A percentile compares a stretch with the other conserved stretches of the same genome.
Conservation (phyloP, 371 early-diverging fungal species). For the Circinella umbellata region DNA sequence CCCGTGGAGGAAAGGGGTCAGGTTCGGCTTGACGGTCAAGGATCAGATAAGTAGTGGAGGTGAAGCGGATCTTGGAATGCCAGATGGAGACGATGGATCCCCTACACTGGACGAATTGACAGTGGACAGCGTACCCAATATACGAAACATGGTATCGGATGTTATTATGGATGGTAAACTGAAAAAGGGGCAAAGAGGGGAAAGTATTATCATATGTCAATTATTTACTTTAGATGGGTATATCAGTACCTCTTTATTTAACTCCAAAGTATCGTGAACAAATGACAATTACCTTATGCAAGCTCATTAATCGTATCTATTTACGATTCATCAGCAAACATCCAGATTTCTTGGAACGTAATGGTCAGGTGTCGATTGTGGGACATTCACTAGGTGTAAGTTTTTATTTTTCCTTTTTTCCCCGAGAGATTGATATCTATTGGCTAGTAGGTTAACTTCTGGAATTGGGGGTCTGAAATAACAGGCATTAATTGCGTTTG, state of each 20-base stretch:
- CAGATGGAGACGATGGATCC: constrained; percentile 60
- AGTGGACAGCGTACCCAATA: constrained; percentile 80
- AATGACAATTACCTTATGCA: constrained; percentile 76
- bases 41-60: constrained; percentile 38
- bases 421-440: too few species aligned
- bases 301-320: constrained; percentile 78
- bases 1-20: constrained; percentile 81
- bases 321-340: constrained; percentile 66
- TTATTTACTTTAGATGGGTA: neutral
- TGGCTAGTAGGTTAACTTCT: too few species aligned
- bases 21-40: constrained; percentile 69
- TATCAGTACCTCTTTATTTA: constrained; percentile 79
- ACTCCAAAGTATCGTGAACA: constrained; percentile 80
- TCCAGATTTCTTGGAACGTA: constrained; percentile 69
- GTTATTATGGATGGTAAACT: constrained; percentile 77
- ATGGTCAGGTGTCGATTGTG: constrained; percentile 76
- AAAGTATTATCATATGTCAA: neutral
- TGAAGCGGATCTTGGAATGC: constrained; percentile 61
- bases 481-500: constrained; percentile 58
- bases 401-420: neutral
- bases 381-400: constrained; percentile 83
- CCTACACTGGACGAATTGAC: constrained; percentile 79
- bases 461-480: neutral
- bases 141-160: constrained; percentile 81
- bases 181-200: neutral